Evolutionary conservation across 2,329 filamentous ascomycete species (phyloP).

Genomic region (Epichloe glyceriae): DNA sequence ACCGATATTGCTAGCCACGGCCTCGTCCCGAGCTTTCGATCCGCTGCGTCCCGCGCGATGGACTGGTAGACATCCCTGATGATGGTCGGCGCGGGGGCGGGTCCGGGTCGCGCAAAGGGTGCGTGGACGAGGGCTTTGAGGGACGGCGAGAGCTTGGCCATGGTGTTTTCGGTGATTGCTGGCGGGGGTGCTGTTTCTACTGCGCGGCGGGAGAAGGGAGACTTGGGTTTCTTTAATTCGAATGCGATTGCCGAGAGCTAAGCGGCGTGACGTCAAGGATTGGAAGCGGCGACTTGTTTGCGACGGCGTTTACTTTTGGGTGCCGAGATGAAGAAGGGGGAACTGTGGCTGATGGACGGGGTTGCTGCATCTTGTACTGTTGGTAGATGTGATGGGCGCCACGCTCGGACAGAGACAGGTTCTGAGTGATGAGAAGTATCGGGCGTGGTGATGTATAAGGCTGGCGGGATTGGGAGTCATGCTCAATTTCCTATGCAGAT

Average conservation of each 20-base stretch:
- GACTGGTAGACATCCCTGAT: slow-evolving; percentile 51
- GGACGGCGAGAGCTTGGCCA: slow-evolving; percentile 60
- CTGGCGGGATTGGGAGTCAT: no score
- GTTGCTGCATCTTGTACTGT: slow-evolving; percentile 8
- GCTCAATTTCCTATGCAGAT: no score
- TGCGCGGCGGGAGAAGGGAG: background rate
- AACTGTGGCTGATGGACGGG: background rate
- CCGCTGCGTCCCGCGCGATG: slow-evolving; percentile 49
- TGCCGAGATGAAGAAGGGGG: background rate
- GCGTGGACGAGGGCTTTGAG: slow-evolving; percentile 66
- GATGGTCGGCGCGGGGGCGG: slow-evolving; percentile 47
- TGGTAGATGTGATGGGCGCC: no score
- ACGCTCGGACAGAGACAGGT: no score
- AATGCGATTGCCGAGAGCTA: background rate
- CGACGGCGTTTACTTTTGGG: background rate
- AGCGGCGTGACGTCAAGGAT: background rate
- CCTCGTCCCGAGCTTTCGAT: slow-evolving; percentile 47
- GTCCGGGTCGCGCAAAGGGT: slow-evolving; percentile 51
- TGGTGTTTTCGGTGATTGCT: slow-evolving; percentile 17
- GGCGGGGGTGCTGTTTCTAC: background rate
- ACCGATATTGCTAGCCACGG: slow-evolving; percentile 58
- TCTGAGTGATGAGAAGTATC: no score
- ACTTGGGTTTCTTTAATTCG: background rate
- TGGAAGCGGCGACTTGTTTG: background rate
- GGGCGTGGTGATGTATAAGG: no score